Evolutionary conservation across 2,329 filamentous ascomycete species (phyloP).

Genomic region (Colletotrichum sp.): DNA sequence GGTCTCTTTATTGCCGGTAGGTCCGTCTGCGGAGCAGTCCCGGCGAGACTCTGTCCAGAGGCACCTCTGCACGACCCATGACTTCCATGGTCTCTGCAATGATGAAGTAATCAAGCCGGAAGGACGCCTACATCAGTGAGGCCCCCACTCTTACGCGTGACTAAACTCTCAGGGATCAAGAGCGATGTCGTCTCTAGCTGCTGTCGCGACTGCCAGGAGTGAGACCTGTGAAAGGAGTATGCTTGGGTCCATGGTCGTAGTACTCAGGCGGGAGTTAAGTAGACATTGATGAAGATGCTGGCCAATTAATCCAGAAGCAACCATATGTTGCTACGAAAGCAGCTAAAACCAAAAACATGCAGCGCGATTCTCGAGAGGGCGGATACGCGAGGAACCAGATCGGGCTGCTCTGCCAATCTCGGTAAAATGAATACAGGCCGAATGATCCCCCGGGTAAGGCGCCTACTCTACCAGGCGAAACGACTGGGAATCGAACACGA

Average conservation of each 20-base stretch:
- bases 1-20: background rate
- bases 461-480: too few relatives aligned
- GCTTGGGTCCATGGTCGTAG: background rate
- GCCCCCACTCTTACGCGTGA: fast-evolving
- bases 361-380: background rate
- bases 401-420: too few relatives aligned
- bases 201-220: background rate
- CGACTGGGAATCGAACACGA: too few relatives aligned
- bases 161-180: background rate
- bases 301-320: background rate
- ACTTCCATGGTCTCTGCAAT: background rate
- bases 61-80: background rate
- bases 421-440: fast-evolving
- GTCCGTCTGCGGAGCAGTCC: background rate
- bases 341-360: background rate
- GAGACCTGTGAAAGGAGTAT: background rate
- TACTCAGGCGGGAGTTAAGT: background rate
- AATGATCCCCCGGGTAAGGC: too few relatives aligned
- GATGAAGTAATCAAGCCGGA: background rate
- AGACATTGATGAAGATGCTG: background rate
- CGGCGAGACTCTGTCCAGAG: background rate
- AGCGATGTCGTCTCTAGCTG: background rate
- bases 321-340: background rate
- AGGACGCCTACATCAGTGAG: background rate
- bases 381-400: too few relatives aligned